These are phyloP conservation scores for Eremothecium cymbalariae DNA, from an alignment of 1,139 yeast genomes.

Conservation along the genomic window DNA sequence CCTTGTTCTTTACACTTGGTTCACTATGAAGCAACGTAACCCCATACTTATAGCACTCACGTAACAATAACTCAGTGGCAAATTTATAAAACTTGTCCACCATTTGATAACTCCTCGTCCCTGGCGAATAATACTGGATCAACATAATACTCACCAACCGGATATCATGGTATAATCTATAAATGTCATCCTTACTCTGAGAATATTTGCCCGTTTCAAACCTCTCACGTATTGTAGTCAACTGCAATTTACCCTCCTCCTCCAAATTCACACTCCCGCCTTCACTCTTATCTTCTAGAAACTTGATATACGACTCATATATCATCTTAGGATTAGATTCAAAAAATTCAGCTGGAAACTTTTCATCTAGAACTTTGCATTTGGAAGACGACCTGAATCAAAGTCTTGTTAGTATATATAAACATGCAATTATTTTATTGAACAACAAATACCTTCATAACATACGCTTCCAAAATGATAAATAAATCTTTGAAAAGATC, in stretches of 20 bases:
- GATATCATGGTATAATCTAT: slow-evolving; percentile 63
- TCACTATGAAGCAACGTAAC: slow-evolving; percentile 24
- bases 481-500: slow-evolving; percentile 19
- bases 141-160: slow-evolving; percentile 51
- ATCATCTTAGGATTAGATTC: slow-evolving; percentile 41
- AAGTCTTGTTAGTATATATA: slow-evolving; percentile 12
- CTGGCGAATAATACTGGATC: slow-evolving; percentile 44
- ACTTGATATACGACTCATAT: slow-evolving; percentile 37
- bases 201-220: slow-evolving; percentile 35
- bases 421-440: not conserved
- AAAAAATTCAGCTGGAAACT: slow-evolving; percentile 41
- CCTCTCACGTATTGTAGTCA: slow-evolving; percentile 33
- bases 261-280: slow-evolving; percentile 25
- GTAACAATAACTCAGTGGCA: slow-evolving; percentile 57
- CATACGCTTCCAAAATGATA: slow-evolving; percentile 21
- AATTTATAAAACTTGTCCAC: slow-evolving; percentile 66
- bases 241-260: slow-evolving; percentile 20
- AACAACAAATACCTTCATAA: slow-evolving; percentile 2
- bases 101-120: slow-evolving; percentile 47
- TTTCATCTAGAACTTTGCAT: slow-evolving; percentile 34
- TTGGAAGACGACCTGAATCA: slow-evolving; percentile 24
- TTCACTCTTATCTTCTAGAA: slow-evolving; percentile 26
- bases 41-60: slow-evolving; percentile 56
- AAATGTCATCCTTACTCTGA: slow-evolving; percentile 34
- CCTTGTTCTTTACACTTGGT: slow-evolving; percentile 15